Evolutionary conservation across 495 filamentous ascomycete species (phyloP), one percentile per base, ranked within the genome.

Genomic region (Lophium mytilinum): DNA sequence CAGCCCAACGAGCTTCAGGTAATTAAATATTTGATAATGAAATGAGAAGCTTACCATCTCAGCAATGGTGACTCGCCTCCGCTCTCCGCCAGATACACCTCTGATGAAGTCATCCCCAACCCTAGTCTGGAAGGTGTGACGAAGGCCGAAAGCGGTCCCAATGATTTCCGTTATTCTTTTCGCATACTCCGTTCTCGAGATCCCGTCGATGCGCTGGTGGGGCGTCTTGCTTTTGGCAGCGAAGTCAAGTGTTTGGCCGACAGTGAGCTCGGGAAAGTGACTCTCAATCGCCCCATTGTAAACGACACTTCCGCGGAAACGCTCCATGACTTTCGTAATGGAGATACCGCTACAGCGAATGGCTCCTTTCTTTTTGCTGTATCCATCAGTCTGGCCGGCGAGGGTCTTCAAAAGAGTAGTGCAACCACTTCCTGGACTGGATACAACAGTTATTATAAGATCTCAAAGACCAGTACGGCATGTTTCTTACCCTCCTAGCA

Each of bases 371-470:
- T 17, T 14, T 9, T 17, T 71, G 61, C 75, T 84, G 43, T 90
- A 81, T 50, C 88, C 88, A 57, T 84, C 80, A 7, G 84, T 86
- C 66, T 90, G 84, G 17, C 87, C 88, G 2, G 86, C 78, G 57
- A 93, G 84, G 0, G 87, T 86, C 69, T 91, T 91, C 34, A 93
- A 72, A 33, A 93, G 80, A 0, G 88, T 91, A 15, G 83, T 85
- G 65, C 88, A 90, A 39, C 88, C 88, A 60, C 83, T 76, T 42
- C 88, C 88, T 3, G 88, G 88, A 42, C 85, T 83, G 17, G 24
- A 30, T 30, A 30, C 6, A 3, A 6, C 24, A 3, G 24, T 30
- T 30, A 30, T 30, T 30, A 30, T 30, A 30, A 2, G 24, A 30
- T 30, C 24, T 30, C 24, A 30, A 30, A 30, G 24, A 30, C 6